Base-by-base conservation (phyloP, 805 yeast genomes). In the Metschnikowia noctiluminum region DNA sequence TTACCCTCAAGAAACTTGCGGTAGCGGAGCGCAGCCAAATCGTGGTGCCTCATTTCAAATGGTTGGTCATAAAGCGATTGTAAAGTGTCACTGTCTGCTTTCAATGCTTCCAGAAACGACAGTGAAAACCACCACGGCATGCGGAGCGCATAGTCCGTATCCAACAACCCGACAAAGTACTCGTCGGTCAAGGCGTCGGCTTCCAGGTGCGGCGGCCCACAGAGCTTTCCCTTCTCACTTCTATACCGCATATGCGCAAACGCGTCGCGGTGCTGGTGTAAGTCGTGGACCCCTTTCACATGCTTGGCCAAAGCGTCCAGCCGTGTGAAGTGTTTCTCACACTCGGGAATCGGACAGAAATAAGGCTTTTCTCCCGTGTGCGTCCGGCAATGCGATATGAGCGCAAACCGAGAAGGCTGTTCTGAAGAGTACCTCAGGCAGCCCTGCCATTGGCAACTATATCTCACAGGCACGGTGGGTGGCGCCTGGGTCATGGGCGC, bases 361-460 rank as follows among this genome's bases (percentile, higher is more conserved):
- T 57, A 59, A 34, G 88, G 88, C 56, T 76, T 76, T 56, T 84
- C 87, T 1, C 85, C 83, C 0, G 86, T 80, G 61, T 86, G 92
- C 1, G 80, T 72, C 47, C 88, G 63, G 54, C 84, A 69, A 59
- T 85, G 92, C 0, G 85, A 72, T 0, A 82, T 70, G 31, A 86
- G 69, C 0, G 85, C 84, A 62, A 78, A 78, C 43, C 82, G 60
- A 10, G 81, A 76, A 13, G 80, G 80, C 58, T 78, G 83, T 28
- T 69, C 69, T 1, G 76, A 62, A 6, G 83, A 85, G 45, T 66
- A 71, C 13, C 81, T 54, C 12, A 76, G 63, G 60, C 91, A 85
- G 9, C 72, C 77, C 35, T 68, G 73, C 91, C 91, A 85, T 39
- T 74, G 77, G 54, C 90, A 85, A 7, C 73, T 61, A 53, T 80